Evolutionary conservation across 768 basidiomycete genomes (phyloP), one percentile per base, ranked within the genome.

Genomic region (Suillus discolor): DNA sequence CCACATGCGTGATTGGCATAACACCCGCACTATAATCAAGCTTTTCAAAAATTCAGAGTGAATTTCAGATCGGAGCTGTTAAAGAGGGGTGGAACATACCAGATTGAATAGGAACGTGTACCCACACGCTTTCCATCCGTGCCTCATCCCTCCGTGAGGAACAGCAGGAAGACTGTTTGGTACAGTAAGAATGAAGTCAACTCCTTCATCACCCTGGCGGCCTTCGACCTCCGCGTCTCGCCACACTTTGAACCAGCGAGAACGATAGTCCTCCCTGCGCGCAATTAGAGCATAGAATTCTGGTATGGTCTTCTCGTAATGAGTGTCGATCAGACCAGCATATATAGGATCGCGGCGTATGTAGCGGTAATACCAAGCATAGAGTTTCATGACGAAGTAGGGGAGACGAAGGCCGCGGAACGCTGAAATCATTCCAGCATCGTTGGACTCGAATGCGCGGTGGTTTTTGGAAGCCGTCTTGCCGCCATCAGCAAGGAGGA

Each of bases 41-140:
- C 80, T 83, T 42, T 49, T 39, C 28, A 39, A 23, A 59, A 25
- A 15, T 20, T 36, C 7, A 57, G 12, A 44, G 11, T 12, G 49
- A 47, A 11, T 16, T 15, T 42, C 34, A n/a, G 25, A 44, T n/a
- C 15, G 34, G 8, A 42, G 34, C 16, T 15, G 41, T 28, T 18
- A 1, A 65, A 64, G 15, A 2, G 18, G 18, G 3, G 47, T 38
- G 4, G 44, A 13, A 72, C 83, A 62, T 54, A 89, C 89, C 70
- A 91, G 68, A 66, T 88, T 92, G 77, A 89, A 92, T 39, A 92
- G 70, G 70, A 87, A 85, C 0, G 89, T 87, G 71, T 89, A 90
- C 8, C 84, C 85, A 9, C 85, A 85, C 53, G 86, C 85, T 75
- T 85, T 82, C 70, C 87, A 79, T 18, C 84, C 83, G n/a, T 83